Conservation (phyloP, 73 alveolate genomes). For the Stentor coeruleus region DNA sequence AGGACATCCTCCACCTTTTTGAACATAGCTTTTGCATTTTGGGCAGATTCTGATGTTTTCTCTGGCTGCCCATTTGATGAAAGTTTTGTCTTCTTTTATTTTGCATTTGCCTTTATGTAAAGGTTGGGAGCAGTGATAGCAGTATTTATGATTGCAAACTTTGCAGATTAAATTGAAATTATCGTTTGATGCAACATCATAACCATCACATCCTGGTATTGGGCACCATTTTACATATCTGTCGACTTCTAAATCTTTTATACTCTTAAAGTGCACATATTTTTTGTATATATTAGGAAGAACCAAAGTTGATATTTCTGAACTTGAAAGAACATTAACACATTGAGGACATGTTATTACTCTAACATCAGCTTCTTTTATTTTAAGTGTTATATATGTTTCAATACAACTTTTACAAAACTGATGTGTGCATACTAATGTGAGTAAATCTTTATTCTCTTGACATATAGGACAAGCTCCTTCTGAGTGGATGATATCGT, state of each 20-base stretch:
- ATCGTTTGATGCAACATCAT: not conserved
- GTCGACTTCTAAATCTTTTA: not conserved
- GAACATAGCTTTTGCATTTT: not conserved
- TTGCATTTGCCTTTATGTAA: not conserved
- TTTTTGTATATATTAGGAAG: not conserved
- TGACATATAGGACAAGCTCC: not conserved
- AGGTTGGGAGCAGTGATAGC: not conserved
- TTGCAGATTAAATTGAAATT: not conserved
- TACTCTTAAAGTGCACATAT: not conserved
- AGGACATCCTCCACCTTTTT: not conserved
- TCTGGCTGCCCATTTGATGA: not conserved
- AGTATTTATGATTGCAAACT: not conserved
- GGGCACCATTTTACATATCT: not conserved
- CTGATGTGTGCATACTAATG: not conserved
- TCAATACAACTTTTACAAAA: constrained; percentile 3
- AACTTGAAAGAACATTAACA: not conserved
- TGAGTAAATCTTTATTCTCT: no score
- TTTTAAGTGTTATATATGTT: not conserved
- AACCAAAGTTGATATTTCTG: not conserved
- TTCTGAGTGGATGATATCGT: no score
- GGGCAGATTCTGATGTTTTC: constrained; percentile 2
- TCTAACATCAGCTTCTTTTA: not conserved
- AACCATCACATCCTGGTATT: not conserved
- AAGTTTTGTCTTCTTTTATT: not conserved
- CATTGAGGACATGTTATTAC: constrained; percentile 7